Evolutionary conservation across 208 protist genomes (phyloP), one percentile per base, ranked within the genome.

Genomic region (Leptomonas seymouri): DNA sequence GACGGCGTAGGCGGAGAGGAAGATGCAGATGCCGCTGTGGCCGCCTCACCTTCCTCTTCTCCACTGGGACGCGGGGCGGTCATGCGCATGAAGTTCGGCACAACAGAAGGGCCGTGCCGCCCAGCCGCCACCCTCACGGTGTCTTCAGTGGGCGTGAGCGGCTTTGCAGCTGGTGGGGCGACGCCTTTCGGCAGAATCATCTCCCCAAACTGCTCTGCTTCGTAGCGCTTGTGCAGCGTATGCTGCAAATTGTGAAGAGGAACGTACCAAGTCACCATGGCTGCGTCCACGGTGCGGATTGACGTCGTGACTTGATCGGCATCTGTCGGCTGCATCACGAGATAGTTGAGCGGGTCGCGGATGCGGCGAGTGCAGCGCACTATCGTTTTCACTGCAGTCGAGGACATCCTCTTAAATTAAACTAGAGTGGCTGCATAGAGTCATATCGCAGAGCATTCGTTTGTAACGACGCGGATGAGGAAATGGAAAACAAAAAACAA

Each of bases 171-270:
- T 14, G 84, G 84, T 7, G 75, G 51, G 5, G 73, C 60, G 16
- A 81, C 67, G 31, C 84, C 84, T 23, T 60, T 59, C 1, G 86
- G 74, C 49, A 85, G 45, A 14, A 87, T 58, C 62, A 95, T 67
- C 71, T 91, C 87, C 0, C 82, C 87, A 76, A 95, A 89, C 76
- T 86, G 76, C 78, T 95, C 90, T 16, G 87, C 90, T 58, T 93
- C 87, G 71, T 93, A 95, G 30, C 90, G 86, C 39, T 73, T 59
- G 69, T 95, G 90, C 46, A 95, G 74, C 12, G 73, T 65, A 55
- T 76, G 62, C 66, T 95, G 90, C 1, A 91, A 68, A 53, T 89
- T 89, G 60, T 72, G 71, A 59, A 93, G 57, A 3, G 90, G 90
- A 27, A 93, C 63, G 46, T 90, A 93, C 77, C 84, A 93, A 7